Percentiles rank a stretch among this genome's conserved stretches.
Conservation (phyloP, 768 basidiomycete species). For the Boletus subcaerulescens region DNA sequence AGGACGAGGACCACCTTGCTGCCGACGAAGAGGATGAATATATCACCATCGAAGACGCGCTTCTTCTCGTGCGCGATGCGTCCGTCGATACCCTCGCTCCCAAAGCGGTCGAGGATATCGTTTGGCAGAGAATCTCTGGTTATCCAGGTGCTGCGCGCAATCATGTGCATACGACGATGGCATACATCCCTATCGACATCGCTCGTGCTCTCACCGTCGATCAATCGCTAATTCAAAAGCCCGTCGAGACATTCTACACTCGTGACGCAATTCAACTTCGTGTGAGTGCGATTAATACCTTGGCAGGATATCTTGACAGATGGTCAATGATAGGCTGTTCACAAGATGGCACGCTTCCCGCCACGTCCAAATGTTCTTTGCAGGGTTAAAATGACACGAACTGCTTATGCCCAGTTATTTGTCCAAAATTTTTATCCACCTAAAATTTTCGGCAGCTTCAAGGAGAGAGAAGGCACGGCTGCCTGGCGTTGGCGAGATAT, state of each 20-base stretch:
- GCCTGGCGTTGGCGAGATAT: conserved; percentile 80
- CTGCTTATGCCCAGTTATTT: conserved; percentile 89
- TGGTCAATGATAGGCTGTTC: conserved; percentile 60
- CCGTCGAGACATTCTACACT: conserved; percentile 92
- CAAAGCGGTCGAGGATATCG: conserved; percentile 53
- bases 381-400: conserved; percentile 76
- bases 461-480: conserved; percentile 56
- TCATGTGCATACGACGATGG: conserved; percentile 76
- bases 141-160: conserved; percentile 66
- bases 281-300: conserved; percentile 43
- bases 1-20: conserved; percentile 46
- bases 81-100: conserved; percentile 58
- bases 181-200: conserved; percentile 77
- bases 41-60: conserved; percentile 59
- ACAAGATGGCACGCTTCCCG: conserved; percentile 88
- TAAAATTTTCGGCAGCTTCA: conserved; percentile 78
- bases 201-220: conserved; percentile 64
- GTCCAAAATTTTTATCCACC: conserved; percentile 93
- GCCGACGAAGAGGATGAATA: conserved; percentile 48
- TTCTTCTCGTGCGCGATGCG: conserved; percentile 57
- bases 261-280: conserved; percentile 88
- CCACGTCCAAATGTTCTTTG: conserved; percentile 62
- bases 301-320: conserved; percentile 1
- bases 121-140: conserved; percentile 72
- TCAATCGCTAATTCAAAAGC: conserved; percentile 76